These are phyloP conservation scores for Linum trigynum DNA, from an alignment of 345 rosid species.

Conservation along the genomic window DNA sequence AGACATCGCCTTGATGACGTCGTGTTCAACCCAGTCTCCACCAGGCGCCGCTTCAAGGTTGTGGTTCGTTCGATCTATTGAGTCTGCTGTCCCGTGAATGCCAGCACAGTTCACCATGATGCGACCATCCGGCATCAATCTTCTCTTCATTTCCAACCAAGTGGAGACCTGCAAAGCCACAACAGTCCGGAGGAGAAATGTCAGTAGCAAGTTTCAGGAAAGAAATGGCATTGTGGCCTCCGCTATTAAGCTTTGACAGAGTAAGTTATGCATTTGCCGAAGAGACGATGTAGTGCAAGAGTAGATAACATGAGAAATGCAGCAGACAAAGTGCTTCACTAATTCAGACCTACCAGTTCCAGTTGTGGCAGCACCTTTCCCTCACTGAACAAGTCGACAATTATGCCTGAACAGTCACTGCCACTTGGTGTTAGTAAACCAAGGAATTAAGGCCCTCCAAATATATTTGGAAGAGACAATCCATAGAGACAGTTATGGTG, in stretches of 20 bases:
- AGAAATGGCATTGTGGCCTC: too few relatives aligned
- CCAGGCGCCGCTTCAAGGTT: conserved; percentile 7
- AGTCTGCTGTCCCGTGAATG: conserved; percentile 22
- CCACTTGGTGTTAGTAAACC: conserved; percentile 14
- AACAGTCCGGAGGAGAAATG: not conserved
- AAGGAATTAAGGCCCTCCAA: not conserved
- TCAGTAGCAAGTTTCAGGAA: not conserved
- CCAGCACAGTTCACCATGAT: conserved; percentile 86
- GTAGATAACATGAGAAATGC: not conserved
- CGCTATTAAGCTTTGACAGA: too few relatives aligned
- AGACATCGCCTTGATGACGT: conserved; percentile 50
- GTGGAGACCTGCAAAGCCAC: conserved; percentile 36
- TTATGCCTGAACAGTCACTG: conserved; percentile 39
- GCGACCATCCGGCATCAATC: conserved; percentile 62
- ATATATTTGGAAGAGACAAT: not conserved
- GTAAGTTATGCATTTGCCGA: too few relatives aligned
- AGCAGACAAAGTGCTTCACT: not conserved
- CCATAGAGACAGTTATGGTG: not conserved
- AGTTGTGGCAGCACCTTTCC: conserved; percentile 63
- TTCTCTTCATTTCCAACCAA: conserved; percentile 52
- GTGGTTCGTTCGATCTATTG: conserved; percentile 13
- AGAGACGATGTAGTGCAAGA: too few relatives aligned
- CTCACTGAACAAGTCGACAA: conserved; percentile 57
- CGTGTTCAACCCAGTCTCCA: conserved; percentile 39
- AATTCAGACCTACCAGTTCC: conserved; percentile 42